Conservation (phyloP, 371 early-diverging fungal genomes). For the Parasitella parasitica region DNA sequence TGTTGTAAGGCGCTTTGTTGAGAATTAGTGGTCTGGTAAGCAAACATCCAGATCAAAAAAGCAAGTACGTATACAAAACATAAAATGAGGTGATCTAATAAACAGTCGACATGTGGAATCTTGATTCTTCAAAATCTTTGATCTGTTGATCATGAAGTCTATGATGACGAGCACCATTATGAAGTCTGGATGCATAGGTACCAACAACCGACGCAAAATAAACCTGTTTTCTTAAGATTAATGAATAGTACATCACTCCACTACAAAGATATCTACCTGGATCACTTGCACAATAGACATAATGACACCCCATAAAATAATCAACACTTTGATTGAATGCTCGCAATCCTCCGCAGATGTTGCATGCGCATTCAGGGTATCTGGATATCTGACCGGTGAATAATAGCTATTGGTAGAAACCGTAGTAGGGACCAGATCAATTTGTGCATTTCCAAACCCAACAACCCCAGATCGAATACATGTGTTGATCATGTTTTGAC, state of each 20-base stretch:
- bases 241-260: background rate
- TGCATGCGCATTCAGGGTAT: conserved; percentile 38
- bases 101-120: conserved; percentile 57
- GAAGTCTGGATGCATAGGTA: conserved; percentile 45
- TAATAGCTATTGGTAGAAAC: conserved; percentile 38
- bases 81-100: conserved; percentile 23
- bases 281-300: conserved; percentile 35
- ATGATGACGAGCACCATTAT: conserved; percentile 52
- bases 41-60: background rate
- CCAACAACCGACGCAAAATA: conserved; percentile 52
- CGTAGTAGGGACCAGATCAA: conserved; percentile 23
- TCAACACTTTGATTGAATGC: conserved; percentile 24
- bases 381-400: conserved; percentile 45
- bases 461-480: conserved; percentile 45
- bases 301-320: conserved; percentile 39
- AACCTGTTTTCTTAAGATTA: conserved; percentile 14
- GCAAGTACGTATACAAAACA: background rate
- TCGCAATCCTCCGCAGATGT: conserved; percentile 32
- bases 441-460: conserved; percentile 38
- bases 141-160: conserved; percentile 53
- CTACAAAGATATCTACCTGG: conserved; percentile 28
- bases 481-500: conserved; percentile 37
- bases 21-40: too few relatives aligned
- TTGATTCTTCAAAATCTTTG: conserved; percentile 53
- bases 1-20: too few relatives aligned